phyloP scores from a whole-genome alignment of 2,329 filamentous ascomycete species.

The Clarireedia monteithiana region DNA sequence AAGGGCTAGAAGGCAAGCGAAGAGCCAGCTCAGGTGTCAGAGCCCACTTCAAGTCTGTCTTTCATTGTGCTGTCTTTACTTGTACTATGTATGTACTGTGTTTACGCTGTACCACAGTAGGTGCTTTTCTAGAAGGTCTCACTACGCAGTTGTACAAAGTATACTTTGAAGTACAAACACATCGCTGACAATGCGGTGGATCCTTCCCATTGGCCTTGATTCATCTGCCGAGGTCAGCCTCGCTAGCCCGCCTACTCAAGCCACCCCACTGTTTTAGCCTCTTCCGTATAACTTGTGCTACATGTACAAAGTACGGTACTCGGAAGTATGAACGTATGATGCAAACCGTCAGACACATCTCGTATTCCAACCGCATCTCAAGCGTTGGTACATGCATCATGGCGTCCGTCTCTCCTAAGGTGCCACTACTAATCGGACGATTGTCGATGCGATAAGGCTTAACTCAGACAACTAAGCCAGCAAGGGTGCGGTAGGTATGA shows the following conservation, averaged over 20 bases:
- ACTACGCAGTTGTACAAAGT: too few relatives aligned
- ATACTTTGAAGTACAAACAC: too few relatives aligned
- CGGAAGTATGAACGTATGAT: neutral
- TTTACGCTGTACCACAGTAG: too few relatives aligned
- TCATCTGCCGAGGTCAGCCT: neutral
- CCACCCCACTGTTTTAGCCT: neutral
- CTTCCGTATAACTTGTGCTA: neutral
- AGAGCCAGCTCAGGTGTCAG: too few relatives aligned
- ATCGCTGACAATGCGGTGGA: too few relatives aligned
- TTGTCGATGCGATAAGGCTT: neutral
- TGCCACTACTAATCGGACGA: neutral
- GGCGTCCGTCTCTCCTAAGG: neutral
- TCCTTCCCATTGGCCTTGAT: neutral
- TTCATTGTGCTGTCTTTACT: too few relatives aligned
- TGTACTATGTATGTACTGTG: too few relatives aligned
- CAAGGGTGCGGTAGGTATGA: neutral
- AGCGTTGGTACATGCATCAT: conserved; percentile 1
- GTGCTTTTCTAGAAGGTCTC: too few relatives aligned
- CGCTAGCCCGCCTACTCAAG: neutral
- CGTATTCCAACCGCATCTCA: neutral
- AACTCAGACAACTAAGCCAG: neutral
- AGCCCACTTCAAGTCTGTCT: too few relatives aligned
- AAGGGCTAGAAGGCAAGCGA: too few relatives aligned
- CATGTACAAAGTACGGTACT: neutral
- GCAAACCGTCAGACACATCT: neutral